These are phyloP conservation scores for Rhodotorula glutinis DNA, from an alignment of 1,284 basidiomycete genomes.

Conservation along the genomic window DNA sequence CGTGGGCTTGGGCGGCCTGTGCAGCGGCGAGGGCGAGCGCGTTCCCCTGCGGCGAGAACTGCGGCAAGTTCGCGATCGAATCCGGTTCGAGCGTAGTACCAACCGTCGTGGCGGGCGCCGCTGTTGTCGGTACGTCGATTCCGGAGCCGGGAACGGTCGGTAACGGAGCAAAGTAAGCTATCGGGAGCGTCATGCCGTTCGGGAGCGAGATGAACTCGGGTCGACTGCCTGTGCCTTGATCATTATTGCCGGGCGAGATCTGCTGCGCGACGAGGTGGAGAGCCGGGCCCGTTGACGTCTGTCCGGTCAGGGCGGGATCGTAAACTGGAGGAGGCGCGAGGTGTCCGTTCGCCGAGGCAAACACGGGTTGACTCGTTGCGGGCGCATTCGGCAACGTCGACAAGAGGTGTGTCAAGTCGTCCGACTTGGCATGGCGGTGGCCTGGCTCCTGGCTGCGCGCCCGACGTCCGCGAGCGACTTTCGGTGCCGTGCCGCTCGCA, in stretches of 20 bases:
- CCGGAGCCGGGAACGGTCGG: not conserved
- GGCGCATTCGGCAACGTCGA: not conserved
- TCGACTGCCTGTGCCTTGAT: not conserved
- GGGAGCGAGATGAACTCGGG: conserved; percentile 4
- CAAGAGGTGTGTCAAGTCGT: conserved; percentile 26
- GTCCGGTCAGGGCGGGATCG: not conserved
- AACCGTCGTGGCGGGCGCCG: not conserved
- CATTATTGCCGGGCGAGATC: not conserved
- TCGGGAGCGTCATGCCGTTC: conserved; percentile 4
- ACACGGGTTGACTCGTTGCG: not conserved
- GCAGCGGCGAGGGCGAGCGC: conserved; percentile 15
- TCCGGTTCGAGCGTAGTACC: no score
- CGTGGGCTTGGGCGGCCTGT: conserved; percentile 8
- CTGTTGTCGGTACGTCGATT: no score
- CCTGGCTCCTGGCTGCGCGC: conserved; percentile 25
- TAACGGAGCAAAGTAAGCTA: conserved; percentile 1
- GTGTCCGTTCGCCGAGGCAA: conserved; percentile 8
- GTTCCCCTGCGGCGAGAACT: conserved; percentile 10
- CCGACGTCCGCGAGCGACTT: not conserved
- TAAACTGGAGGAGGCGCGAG: conserved; percentile 15
- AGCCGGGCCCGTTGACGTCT: not conserved
- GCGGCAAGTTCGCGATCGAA: not conserved
- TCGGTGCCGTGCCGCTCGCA: not conserved
- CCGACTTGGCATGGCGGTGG: conserved; percentile 19
- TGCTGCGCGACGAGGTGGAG: not conserved